phyloP scores from a whole-genome alignment of 345 rosid species.

The Lenwebbia sp. region DNA sequence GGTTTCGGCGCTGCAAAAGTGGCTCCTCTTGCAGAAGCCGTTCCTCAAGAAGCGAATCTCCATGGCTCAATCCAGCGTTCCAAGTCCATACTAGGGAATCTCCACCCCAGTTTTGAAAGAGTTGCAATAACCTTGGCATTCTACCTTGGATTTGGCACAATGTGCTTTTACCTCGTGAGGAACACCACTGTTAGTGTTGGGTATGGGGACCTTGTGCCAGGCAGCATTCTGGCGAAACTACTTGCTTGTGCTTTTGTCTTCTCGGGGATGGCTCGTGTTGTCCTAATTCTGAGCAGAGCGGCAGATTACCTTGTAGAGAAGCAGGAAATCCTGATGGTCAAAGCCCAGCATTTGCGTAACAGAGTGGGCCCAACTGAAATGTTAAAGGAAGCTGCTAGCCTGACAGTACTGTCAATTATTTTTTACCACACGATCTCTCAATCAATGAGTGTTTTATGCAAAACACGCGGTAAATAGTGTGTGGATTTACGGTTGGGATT shows the following conservation, averaged over 20 bases:
- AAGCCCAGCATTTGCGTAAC: conserved; percentile 36
- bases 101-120: conserved; percentile 31
- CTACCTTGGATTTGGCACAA: conserved; percentile 46
- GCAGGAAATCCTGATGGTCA: conserved; percentile 66
- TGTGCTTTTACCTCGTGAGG: conserved; percentile 43
- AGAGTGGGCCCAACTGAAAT: conserved; percentile 28
- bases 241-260: conserved; percentile 74
- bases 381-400: conserved; percentile 20
- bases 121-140: conserved; percentile 28
- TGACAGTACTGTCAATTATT: too few species aligned
- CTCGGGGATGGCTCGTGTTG: conserved; percentile 60
- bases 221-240: conserved; percentile 35
- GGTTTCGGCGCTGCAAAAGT: conserved; percentile 51
- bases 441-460: too few species aligned
- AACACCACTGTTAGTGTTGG: conserved; percentile 57
- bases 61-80: conserved; percentile 11
- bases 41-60: conserved; percentile 6
- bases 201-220: conserved; percentile 88
- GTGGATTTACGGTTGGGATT: too few species aligned
- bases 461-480: too few species aligned
- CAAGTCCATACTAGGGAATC: conserved; percentile 20
- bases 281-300: conserved; percentile 52
- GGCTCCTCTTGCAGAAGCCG: conserved; percentile 50
- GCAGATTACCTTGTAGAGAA: conserved; percentile 77
- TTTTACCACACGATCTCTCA: too few species aligned